Percentiles rank a stretch among this genome's conserved stretches.
These are phyloP conservation scores for Posidonia oceanica DNA, from an alignment of 116 monocot genomes.

Conservation along the genomic window DNA sequence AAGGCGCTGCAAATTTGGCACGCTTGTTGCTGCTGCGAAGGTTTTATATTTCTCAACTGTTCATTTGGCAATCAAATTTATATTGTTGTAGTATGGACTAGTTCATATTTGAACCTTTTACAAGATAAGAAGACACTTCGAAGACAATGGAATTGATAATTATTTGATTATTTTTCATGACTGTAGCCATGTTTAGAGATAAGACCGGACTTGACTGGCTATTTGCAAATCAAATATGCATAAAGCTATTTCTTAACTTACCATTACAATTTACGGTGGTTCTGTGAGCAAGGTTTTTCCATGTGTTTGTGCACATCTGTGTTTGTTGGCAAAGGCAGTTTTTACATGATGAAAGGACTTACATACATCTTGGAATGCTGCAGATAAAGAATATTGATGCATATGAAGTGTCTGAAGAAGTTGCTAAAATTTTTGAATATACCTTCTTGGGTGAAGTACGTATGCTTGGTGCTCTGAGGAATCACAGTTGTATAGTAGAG, in stretches of 20 bases:
- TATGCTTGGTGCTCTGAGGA: constrained; percentile 75
- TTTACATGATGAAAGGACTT: not conserved
- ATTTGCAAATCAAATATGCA: too few species aligned
- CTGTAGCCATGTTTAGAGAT: too few species aligned
- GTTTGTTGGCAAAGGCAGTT: not conserved
- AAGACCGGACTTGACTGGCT: too few species aligned
- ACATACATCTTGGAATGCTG: constrained; percentile 5
- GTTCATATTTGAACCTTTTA: too few species aligned
- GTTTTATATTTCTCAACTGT: constrained; percentile 17
- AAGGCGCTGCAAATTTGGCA: constrained; percentile 55
- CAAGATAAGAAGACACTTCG: too few species aligned
- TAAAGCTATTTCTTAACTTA: too few species aligned
- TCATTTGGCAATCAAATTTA: not conserved
- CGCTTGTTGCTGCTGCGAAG: constrained; percentile 78
- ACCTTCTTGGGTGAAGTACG: constrained; percentile 79
- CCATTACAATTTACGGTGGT: too few species aligned
- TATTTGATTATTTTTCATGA: too few species aligned
- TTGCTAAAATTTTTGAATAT: constrained; percentile 62
- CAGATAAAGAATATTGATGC: constrained; percentile 60
- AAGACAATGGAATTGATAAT: too few species aligned
- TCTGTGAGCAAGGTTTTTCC: too few species aligned
- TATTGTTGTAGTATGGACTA: not conserved
- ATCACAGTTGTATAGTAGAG: constrained; percentile 74
- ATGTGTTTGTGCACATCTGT: not conserved
- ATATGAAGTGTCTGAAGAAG: constrained; percentile 37